These are phyloP conservation scores for Exophiala sp. DNA, from an alignment of 2,329 filamentous ascomycete species.

Conservation along the genomic window DNA sequence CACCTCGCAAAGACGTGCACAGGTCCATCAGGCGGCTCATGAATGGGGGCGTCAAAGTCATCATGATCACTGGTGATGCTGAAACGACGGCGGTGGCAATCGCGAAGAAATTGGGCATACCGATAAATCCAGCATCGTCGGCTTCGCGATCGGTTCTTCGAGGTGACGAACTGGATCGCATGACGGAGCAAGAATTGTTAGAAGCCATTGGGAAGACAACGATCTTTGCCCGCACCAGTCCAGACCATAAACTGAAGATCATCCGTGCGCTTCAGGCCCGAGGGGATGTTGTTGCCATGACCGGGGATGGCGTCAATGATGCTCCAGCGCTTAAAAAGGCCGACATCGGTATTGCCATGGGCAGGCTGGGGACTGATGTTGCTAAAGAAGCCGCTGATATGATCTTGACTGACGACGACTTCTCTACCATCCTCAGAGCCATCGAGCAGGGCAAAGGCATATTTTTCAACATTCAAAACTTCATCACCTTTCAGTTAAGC, in stretches of 20 bases:
- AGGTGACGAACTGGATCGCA: constrained; percentile 86
- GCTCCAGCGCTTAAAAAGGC: constrained; percentile 94
- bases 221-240: constrained; percentile 92
- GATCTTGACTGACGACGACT: constrained; percentile 83
- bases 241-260: constrained; percentile 98
- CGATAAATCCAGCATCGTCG: constrained; percentile 53
- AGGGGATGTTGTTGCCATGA: constrained; percentile 98
- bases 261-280: constrained; percentile 83
- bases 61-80: constrained; percentile 98
- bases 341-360: constrained; percentile 97
- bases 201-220: constrained; percentile 81
- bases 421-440: constrained; percentile 82
- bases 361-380: constrained; percentile 87
- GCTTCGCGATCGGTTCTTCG: constrained; percentile 61
- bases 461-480: constrained; percentile 99
- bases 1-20: constrained; percentile 82
- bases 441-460: constrained; percentile 99
- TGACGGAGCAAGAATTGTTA: constrained; percentile 78
- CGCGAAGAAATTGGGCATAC: constrained; percentile 91
- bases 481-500: constrained; percentile 95
- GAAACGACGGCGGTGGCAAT: constrained; percentile 93
- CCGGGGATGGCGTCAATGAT: constrained; percentile 95
- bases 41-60: constrained; percentile 90
- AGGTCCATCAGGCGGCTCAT: constrained; percentile 83
- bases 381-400: constrained; percentile 92